These are phyloP conservation scores for Cryphonectria naterciae DNA, from an alignment of 2,329 filamentous ascomycete genomes.

Conservation along the genomic window DNA sequence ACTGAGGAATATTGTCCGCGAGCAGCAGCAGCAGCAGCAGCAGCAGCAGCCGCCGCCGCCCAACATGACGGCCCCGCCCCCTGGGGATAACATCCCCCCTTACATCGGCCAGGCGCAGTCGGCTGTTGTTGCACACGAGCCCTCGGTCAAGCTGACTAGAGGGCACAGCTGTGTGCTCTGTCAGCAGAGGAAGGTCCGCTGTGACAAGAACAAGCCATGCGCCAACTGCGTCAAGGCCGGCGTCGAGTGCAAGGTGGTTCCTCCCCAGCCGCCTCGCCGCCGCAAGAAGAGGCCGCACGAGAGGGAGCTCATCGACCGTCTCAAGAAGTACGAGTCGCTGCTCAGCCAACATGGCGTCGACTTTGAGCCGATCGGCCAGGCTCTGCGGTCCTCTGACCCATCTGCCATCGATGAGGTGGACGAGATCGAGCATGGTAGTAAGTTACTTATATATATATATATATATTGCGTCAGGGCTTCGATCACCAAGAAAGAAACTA, in stretches of 20 bases:
- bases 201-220: conserved; percentile 74
- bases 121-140: conserved; percentile 39
- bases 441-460: background rate
- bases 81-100: conserved; percentile 24
- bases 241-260: conserved; percentile 63
- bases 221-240: conserved; percentile 67
- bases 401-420: conserved; percentile 55
- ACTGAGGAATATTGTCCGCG: background rate
- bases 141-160: conserved; percentile 58
- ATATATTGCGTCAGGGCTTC: background rate
- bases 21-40: background rate
- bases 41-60: background rate
- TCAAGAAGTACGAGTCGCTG: conserved; percentile 69
- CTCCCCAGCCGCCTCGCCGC: conserved; percentile 60
- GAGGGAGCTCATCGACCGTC: conserved; percentile 69
- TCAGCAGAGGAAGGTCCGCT: conserved; percentile 76
- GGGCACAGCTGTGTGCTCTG: conserved; percentile 72
- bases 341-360: conserved; percentile 67
- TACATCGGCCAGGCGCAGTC: conserved; percentile 35
- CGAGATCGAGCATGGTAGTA: conserved; percentile 57
- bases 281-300: conserved; percentile 70
- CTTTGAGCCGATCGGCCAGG: conserved; percentile 69
- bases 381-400: conserved; percentile 46
- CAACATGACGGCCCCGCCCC: conserved; percentile 26
- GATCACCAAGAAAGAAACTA: background rate